These are phyloP conservation scores for Lentinula raphanica DNA, from an alignment of 768 basidiomycete species.

Conservation along the genomic window DNA sequence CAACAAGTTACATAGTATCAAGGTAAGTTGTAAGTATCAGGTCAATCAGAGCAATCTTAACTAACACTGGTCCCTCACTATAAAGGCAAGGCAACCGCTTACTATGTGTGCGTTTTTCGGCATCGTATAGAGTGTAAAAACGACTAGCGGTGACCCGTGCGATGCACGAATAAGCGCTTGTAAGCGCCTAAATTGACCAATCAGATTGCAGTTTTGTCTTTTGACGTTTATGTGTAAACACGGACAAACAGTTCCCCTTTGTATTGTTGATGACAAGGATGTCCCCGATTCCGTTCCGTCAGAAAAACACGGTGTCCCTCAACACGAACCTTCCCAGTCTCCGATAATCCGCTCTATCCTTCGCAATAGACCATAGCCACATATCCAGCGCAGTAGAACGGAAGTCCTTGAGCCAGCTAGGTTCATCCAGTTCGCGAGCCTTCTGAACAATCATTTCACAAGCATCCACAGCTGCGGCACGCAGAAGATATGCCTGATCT, in stretches of 20 bases:
- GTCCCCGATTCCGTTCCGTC: slow-evolving; percentile 15
- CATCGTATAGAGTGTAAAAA: background rate
- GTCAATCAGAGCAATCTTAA: background rate
- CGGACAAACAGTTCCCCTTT: too few relatives aligned
- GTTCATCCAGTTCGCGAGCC: slow-evolving; percentile 37
- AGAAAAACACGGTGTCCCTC: slow-evolving; percentile 68
- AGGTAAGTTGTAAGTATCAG: background rate
- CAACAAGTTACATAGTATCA: background rate
- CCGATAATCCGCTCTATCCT: slow-evolving; percentile 71
- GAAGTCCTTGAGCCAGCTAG: slow-evolving; percentile 51
- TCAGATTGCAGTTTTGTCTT: too few relatives aligned
- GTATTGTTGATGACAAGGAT: too few relatives aligned
- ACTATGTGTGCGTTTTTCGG: background rate
- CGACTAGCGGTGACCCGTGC: background rate
- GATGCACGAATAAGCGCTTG: too few relatives aligned
- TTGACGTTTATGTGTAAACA: too few relatives aligned
- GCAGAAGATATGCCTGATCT: slow-evolving; percentile 65
- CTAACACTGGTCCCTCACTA: background rate
- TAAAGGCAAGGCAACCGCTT: background rate
- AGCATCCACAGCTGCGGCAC: slow-evolving; percentile 77
- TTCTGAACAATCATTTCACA: slow-evolving; percentile 62
- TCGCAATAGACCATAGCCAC: slow-evolving; percentile 83
- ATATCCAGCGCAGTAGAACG: slow-evolving; percentile 59
- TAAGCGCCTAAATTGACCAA: too few relatives aligned
- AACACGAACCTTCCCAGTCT: slow-evolving; percentile 61